phyloP scores from a whole-genome alignment of 371 early-diverging fungal species.

The Mucor piriformis region DNA sequence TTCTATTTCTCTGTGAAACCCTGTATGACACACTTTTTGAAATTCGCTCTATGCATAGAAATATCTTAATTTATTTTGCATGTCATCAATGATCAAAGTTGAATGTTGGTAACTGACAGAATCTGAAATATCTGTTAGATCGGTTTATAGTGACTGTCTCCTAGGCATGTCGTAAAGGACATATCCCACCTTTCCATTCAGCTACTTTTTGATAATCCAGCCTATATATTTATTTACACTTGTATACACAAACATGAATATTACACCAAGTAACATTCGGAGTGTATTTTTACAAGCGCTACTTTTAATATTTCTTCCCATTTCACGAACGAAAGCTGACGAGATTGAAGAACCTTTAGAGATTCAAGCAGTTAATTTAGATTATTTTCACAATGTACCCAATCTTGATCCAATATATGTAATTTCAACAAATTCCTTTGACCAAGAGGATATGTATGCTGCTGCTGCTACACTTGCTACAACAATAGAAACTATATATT shows the following conservation, averaged over 20 bases:
- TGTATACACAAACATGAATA: constrained; percentile 4
- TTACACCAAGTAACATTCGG: constrained; percentile 12
- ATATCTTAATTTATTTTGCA: too few species aligned
- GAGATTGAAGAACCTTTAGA: background rate
- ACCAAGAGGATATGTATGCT: background rate
- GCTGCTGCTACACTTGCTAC: background rate
- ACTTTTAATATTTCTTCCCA: background rate
- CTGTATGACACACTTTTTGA: too few species aligned
- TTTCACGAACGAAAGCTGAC: background rate
- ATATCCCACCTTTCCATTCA: too few species aligned
- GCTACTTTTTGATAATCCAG: too few species aligned
- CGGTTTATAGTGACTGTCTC: too few species aligned
- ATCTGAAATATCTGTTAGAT: too few species aligned
- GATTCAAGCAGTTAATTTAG: background rate
- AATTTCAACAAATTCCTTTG: background rate
- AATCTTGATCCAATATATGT: constrained; percentile 2
- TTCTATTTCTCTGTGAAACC: too few species aligned
- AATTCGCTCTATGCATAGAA: too few species aligned
- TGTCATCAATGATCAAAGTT: too few species aligned
- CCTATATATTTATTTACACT: too few species aligned
- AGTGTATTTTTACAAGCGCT: constrained; percentile 6
- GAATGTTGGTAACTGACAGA: too few species aligned
- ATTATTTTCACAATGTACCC: background rate
- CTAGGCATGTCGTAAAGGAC: too few species aligned
- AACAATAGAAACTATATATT: background rate